A percentile compares a stretch with the other conserved stretches of the same genome.
Conservation (phyloP, 2,329 filamentous ascomycete genomes). For the Aspergillus alliaceus region DNA sequence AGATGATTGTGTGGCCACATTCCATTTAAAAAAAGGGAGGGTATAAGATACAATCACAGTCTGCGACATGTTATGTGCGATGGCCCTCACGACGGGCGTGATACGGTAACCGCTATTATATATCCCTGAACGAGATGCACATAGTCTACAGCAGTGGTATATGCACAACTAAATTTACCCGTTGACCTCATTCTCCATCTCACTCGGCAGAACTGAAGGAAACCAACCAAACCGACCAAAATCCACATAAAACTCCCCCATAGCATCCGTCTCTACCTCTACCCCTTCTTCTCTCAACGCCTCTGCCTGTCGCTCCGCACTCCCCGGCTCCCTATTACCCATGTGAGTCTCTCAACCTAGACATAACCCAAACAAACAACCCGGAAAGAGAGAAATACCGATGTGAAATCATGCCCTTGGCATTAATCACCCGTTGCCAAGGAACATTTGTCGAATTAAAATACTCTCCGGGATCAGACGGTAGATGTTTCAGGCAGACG, state of each 20-base stretch:
- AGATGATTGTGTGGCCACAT: background rate
- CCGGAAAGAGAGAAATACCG: conserved; percentile 60
- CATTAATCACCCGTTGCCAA: conserved; percentile 91
- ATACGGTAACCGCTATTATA: too few relatives aligned
- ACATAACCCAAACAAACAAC: too few relatives aligned
- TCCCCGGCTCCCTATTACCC: conserved; percentile 39
- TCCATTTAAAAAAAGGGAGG: background rate
- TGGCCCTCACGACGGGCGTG: too few relatives aligned
- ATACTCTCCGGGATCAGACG: conserved; percentile 49
- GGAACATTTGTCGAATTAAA: conserved; percentile 81
- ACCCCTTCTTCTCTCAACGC: conserved; percentile 44
- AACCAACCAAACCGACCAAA: conserved; percentile 49
- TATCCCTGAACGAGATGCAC: too few relatives aligned
- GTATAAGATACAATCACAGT: background rate
- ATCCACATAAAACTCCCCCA: conserved; percentile 48
- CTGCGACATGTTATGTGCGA: background rate
- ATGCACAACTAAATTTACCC: background rate
- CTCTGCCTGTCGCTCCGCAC: conserved; percentile 45
- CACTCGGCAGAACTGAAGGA: conserved; percentile 51
- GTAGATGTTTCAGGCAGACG: conserved; percentile 83
- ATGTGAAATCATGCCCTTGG: conserved; percentile 81
- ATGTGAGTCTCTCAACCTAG: too few relatives aligned
- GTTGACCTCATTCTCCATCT: conserved; percentile 26
- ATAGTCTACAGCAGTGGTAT: background rate
- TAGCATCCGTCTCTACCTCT: conserved; percentile 39